Percentiles rank a stretch among this genome's conserved stretches.
Conservation (phyloP, 139 green algal genomes). For the Chlorella sorokiniana region DNA sequence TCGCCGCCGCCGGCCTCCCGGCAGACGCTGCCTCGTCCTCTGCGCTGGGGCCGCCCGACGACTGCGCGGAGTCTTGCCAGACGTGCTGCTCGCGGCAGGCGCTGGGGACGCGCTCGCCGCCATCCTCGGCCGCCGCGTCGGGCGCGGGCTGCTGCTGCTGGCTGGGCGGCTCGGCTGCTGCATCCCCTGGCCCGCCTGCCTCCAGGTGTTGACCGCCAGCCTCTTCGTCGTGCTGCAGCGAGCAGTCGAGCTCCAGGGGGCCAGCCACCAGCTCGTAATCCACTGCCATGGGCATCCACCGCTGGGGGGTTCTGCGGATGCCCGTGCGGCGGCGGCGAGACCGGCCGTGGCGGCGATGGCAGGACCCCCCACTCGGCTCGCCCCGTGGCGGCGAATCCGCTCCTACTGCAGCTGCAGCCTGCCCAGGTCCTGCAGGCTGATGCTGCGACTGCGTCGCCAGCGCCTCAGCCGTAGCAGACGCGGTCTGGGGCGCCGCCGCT, state of each 20-base stretch:
- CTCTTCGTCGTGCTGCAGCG: background rate
- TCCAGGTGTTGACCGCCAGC: no score
- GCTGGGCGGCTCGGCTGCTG: background rate
- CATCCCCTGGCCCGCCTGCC: no score
- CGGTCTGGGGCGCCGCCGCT: background rate
- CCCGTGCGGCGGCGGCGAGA: no score
- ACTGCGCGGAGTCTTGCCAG: background rate
- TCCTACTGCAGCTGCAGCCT: background rate
- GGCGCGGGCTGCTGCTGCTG: background rate
- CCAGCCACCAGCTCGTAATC: constrained; percentile 22
- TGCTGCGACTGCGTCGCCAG: no score
- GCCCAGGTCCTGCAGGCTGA: no score
- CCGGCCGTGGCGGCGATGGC: no score
- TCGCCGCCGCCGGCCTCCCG: background rate
- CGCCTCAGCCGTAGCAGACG: background rate
- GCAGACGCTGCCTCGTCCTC: constrained; percentile 1
- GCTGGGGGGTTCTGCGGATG: no score
- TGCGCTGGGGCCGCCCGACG: background rate
- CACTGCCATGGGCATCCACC: no score
- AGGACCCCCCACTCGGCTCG: no score
- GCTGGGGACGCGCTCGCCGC: background rate
- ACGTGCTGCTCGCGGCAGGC: background rate
- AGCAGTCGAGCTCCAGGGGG: background rate
- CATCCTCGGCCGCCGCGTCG: background rate
- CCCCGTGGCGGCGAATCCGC: no score